Percentiles rank a stretch among this genome's conserved stretches.
phyloP scores from a whole-genome alignment of 305 asterid species.

The Nicotiana rustica region DNA sequence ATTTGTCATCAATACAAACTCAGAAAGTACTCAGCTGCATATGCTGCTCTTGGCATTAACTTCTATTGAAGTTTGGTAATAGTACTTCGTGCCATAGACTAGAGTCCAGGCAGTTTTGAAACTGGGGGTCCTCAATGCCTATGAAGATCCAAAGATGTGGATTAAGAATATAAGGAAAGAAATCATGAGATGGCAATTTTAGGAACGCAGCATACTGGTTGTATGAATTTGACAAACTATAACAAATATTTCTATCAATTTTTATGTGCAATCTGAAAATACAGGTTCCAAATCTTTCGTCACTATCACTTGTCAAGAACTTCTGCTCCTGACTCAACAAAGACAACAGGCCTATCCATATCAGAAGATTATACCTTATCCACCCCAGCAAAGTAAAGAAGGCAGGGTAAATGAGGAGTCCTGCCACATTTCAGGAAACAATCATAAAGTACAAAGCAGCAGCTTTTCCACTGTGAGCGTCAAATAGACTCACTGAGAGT shows the following conservation, averaged over 20 bases:
- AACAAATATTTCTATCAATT: constrained; percentile 16
- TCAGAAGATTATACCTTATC: constrained; percentile 16
- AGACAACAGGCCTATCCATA: constrained; percentile 25
- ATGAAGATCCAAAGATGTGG: neutral
- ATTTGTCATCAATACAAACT: neutral
- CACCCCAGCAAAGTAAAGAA: constrained; percentile 34
- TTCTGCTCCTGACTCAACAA: constrained; percentile 29
- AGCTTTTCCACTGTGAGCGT: constrained; percentile 24
- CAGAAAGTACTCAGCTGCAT: neutral
- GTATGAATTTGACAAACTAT: constrained; percentile 29
- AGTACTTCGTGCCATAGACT: neutral
- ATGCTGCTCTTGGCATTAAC: neutral
- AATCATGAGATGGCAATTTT: neutral
- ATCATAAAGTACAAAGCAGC: constrained; percentile 33
- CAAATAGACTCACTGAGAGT: constrained; percentile 32
- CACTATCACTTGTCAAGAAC: constrained; percentile 34
- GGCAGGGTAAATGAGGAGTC: constrained; percentile 33
- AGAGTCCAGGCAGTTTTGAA: neutral
- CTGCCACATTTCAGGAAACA: constrained; percentile 35
- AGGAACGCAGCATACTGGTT: neutral
- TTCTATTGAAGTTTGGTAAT: neutral
- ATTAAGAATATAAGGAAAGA: neutral
- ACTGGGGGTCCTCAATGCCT: neutral
- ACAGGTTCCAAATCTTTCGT: constrained; percentile 36
- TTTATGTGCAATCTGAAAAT: constrained; percentile 38